Base-by-base conservation (phyloP, 164 flowering plant species). In the Berberis vulgaris region DNA sequence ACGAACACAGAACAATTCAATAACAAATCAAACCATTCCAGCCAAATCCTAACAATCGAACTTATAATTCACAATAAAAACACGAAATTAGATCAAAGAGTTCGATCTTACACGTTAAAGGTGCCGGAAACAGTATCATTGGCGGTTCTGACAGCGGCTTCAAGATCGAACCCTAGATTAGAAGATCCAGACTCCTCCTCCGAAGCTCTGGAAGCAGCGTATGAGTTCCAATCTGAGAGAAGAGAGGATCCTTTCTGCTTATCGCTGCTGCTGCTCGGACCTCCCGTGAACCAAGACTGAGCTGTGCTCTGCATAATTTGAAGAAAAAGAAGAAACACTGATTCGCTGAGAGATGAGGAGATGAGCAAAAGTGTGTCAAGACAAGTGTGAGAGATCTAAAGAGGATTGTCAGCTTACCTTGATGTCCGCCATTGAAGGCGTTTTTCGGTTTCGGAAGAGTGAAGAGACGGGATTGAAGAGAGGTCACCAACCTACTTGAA, bases 221-320 rank as follows among this genome's bases (percentile, higher is more conserved):
- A 92, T 0, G 98, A 83, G 63, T 89, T 88, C 98, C 98, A 92
- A 71, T 89, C 96, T 4, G 96, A 79, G n/a, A 92, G 79, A 59
- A 92, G 67, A 57, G 98, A 89, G 9, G 94, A 71, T 6, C 84
- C 63, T 43, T 78, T 72, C 67, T 67, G 76, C 40, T 63, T 74
- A 39, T 69, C n/a, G 54, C n/a, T 52, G 56, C 45, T 65, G 65
- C 64, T 52, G 58, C 77, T 65, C 45, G 77, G 76, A 2, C 69
- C 75, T 1, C 82, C 88, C 54, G 80, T 65, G 71, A 91, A 91
- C 98, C 98, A 91, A 2, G 79, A 74, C 68, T 86, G 87, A 26
- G 86, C 86, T 42, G 78, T 76, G 55, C 70, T 73, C 67, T 67
- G 73, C 79, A 76, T 76, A 39, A 41, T 4, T 3, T 10, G 8